Base-by-base conservation (phyloP, 176 grass and related monocot genomes). In the Aegilops tauschii region DNA sequence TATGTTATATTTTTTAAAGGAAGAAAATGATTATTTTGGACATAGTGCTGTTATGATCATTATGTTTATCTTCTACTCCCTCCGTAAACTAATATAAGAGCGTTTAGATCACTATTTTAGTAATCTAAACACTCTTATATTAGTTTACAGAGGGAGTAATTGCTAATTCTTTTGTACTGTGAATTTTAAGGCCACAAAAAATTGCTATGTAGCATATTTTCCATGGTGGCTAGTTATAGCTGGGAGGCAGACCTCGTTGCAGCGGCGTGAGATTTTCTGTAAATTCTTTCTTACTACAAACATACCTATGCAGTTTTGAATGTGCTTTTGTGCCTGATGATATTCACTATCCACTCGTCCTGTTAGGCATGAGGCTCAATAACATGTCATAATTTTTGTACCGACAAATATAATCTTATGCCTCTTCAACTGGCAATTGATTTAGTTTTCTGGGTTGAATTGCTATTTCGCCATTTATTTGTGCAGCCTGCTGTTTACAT, bases 351-450 rank as follows among this genome's bases (percentile, higher is more conserved):
- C 11, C 37, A 42, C 45, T 75, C 73, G 12, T 73, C 59, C 27
- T 74, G 70, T 75, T 75, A 27, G 29, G 61, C 49, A 50, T 67
- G 30, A 21, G 42, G 7, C 14, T 83, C 5, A 58, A 72, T 54
- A 69, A 36, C 18, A 69, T 23, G 44, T 3, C 13, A 76, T 65
- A 66, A 77, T 84, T 18, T 32, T 76, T 34, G 12, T 76, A 84
- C 27, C 58, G 23, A 49, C 20, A 75, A 76, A 84, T 76, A 65
- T 58, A 49, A 65, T 76, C 13, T 83, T 83, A 69, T 82, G 16
- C 32, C 14, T 27, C 31, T 73, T 50, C 50, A 83, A 30, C 21
- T 73, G 21, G 21, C 59, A 62, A 62, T 23, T 62, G 21, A 62
- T 62, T 61, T 61, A 61, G 59, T n/a, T 25, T 4, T 21, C 21